A percentile compares a stretch with the other conserved stretches of the same genome.
Conservation (phyloP, 192 early-diverging fungal genomes). For the Coemansia biformis region DNA sequence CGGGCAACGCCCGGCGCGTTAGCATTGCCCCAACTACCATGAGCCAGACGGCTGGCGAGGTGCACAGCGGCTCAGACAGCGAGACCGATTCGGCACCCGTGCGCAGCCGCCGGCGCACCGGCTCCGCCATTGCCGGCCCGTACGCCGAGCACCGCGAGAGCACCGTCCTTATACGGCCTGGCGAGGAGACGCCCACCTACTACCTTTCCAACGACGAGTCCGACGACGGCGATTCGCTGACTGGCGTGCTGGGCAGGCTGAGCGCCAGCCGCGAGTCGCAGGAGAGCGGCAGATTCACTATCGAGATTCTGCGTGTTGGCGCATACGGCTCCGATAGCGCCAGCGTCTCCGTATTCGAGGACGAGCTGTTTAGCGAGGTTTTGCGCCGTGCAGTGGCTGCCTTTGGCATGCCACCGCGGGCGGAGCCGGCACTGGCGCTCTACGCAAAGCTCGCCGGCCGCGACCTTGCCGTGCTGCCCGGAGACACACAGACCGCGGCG, state of each 20-base stretch:
- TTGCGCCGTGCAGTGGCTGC: constrained; percentile 25
- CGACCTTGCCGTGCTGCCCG: constrained; percentile 20
- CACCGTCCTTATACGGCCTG: constrained; percentile 15
- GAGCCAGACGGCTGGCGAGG: constrained; percentile 30
- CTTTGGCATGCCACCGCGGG: constrained; percentile 14
- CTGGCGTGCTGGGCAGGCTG: constrained; percentile 19
- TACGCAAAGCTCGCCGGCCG: constrained; percentile 22
- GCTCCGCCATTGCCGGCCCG: not conserved
- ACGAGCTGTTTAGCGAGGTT: constrained; percentile 37
- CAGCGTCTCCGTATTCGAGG: constrained; percentile 16
- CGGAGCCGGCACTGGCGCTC: constrained; percentile 8
- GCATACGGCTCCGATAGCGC: constrained; percentile 20
- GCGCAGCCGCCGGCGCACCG: too few species aligned
- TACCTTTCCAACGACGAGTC: constrained; percentile 41
- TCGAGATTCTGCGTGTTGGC: constrained; percentile 21
- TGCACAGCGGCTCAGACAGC: constrained; percentile 20
- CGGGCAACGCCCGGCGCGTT: constrained; percentile 21
- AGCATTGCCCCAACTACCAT: constrained; percentile 34
- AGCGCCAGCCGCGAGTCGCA: constrained; percentile 21
- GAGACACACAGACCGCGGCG: constrained; percentile 10
- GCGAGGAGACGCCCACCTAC: constrained; percentile 16
- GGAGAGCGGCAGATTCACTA: constrained; percentile 8
- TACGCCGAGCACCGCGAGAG: constrained; percentile 9
- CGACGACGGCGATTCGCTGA: constrained; percentile 47
- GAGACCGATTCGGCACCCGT: not conserved